Conservation (phyloP, 2,329 filamentous ascomycete species). For the Ophiocordyceps camponoti-saundersi region DNA sequence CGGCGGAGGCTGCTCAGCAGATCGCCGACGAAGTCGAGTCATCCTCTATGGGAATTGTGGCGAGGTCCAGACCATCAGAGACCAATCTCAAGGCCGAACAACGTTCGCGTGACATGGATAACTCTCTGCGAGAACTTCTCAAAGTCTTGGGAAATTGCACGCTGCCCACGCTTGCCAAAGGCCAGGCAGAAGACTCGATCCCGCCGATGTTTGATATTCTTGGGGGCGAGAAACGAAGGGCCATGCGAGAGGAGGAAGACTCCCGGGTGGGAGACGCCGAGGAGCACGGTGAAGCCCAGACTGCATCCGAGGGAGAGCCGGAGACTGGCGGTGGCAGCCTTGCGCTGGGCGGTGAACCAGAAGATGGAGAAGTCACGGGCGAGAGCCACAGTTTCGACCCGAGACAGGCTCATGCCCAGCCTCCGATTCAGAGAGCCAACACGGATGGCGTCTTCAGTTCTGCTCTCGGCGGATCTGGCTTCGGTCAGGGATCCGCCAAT, state of each 20-base stretch:
- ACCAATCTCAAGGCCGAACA: background rate
- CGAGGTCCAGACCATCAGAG: conserved; percentile 5
- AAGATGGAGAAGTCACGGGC: conserved; percentile 48
- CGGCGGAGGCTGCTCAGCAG: conserved; percentile 31
- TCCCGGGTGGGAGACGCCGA: conserved; percentile 30
- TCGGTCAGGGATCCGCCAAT: conserved; percentile 29
- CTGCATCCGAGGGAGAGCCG: conserved; percentile 51
- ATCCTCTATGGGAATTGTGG: conserved; percentile 8
- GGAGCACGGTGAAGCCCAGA: conserved; percentile 25
- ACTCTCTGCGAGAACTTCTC: conserved; percentile 17
- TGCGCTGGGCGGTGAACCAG: conserved; percentile 82
- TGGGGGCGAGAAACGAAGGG: conserved; percentile 66
- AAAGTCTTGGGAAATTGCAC: conserved; percentile 19
- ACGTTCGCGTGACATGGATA: conserved; percentile 5
- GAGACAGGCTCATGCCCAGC: conserved; percentile 52
- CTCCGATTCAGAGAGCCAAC: conserved; percentile 53
- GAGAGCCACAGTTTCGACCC: conserved; percentile 36
- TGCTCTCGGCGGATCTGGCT: conserved; percentile 27
- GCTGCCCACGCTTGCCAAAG: conserved; percentile 9
- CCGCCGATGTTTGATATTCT: conserved; percentile 71
- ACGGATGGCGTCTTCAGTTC: conserved; percentile 38
- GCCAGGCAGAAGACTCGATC: conserved; percentile 9
- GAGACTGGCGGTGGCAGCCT: conserved; percentile 69
- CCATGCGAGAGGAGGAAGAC: conserved; percentile 58
- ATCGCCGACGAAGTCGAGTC: conserved; percentile 16